Conservation (phyloP, 805 yeast genomes). For the Suhomyces prunicola region DNA sequence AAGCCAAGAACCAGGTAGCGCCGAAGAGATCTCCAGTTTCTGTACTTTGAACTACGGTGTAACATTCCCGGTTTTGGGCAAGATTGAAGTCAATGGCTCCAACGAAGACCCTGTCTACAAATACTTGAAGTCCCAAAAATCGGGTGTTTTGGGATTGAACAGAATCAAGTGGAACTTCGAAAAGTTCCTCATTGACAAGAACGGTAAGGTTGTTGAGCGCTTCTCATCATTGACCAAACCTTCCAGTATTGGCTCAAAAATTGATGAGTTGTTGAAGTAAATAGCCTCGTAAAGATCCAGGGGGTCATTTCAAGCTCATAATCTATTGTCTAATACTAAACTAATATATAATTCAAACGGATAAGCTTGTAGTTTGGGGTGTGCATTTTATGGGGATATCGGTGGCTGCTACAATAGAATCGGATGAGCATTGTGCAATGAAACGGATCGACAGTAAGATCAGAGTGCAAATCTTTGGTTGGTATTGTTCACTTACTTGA, state of each 20-base stretch:
- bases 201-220: constrained; percentile 46
- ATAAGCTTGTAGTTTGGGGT: background rate
- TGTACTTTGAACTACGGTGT: constrained; percentile 86
- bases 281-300: background rate
- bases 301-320: background rate
- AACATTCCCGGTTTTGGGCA: constrained; percentile 81
- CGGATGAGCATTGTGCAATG: background rate
- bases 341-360: background rate
- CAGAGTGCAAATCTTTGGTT: background rate
- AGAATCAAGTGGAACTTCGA: constrained; percentile 47
- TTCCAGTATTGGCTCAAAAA: constrained; percentile 28
- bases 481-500: background rate
- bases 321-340: background rate
- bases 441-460: background rate
- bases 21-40: constrained; percentile 64
- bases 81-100: constrained; percentile 86
- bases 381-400: background rate
- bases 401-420: background rate
- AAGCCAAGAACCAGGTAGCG: constrained; percentile 40
- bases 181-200: constrained; percentile 39
- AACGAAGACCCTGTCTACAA: constrained; percentile 76
- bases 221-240: constrained; percentile 64
- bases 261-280: constrained; percentile 52
- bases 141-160: constrained; percentile 44
- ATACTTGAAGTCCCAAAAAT: constrained; percentile 62